Base-by-base conservation (phyloP, 148 eudicot species). In the Limonium bicolor region DNA sequence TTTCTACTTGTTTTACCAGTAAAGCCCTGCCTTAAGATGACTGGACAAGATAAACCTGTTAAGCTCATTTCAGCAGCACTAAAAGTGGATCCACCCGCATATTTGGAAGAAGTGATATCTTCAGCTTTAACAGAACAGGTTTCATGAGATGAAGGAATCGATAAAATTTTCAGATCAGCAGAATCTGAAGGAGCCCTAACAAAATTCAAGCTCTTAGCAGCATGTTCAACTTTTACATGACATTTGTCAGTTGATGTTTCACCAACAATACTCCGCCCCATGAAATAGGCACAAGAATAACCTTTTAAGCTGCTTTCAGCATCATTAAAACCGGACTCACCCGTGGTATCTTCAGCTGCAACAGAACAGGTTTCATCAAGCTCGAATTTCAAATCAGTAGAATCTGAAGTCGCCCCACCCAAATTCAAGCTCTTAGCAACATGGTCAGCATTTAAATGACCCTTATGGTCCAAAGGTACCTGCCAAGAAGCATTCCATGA, bases 341-440 rank as follows among this genome's bases (percentile, higher is more conserved):
- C 8, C 15, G 30, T 20, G 16, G 30, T 20, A 24, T 25, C 25
- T 39, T 19, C 43, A 18, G 22, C 19, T 39, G 4, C 43, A 8
- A 19, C 21, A 39, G 25, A 19, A 39, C 30, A 43, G 11, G 14
- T 43, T 25, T n/a, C n/a, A n/a, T 24, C 48, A 43, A 31, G 11
- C 13, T 23, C 30, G 16, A 19, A 29, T 29, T 43, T 24, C 27
- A 23, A 20, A 25, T 43, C 30, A 24, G 31, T 43, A 20, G 20
- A 43, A 43, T 41, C 56, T 48, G 23, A 26, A 7, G 30, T 24
- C 12, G 39, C 50, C 23, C 9, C 24, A 32, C 30, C 42, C 17
- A 23, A 35, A 35, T 47, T 41, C 0, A 48, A 16, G 39, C 36
- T 47, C 36, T 35, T 50, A 48, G 23, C 32, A 30, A 47, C 35